Evolutionary conservation across 768 basidiomycete species (phyloP), one percentile per base, ranked within the genome.

Genomic region (Mycena latifolia): DNA sequence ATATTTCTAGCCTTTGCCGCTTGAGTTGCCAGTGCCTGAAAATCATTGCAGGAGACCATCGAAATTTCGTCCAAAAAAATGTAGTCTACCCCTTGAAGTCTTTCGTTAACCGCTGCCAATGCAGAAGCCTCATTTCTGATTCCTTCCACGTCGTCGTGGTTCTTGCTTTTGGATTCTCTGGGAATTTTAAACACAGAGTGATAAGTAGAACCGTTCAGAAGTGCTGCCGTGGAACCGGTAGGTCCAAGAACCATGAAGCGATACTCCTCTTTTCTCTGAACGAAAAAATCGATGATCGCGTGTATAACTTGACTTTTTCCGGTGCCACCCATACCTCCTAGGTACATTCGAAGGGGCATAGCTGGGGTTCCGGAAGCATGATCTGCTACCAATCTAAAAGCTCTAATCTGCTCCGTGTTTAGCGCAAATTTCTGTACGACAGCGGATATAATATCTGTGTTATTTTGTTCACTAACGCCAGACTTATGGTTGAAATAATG

Each of bases 51-150:
- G n/a, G n/a, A n/a, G n/a, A n/a, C n/a, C n/a, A 18, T 55, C 75
- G 77, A 79, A 0, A 79, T 60, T 41, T 80, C 78, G 70, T 80
- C 77, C 0, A 79, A 48, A 24, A 80, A 75, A 4, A 81, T 31
- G 58, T 74, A 77, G 7, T 77, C 69, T 39, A 76, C 66, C 52
- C 74, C 57, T 52, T 73, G 12, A 52, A 71, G 20, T 46, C 73
- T 24, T 11, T 70, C 48, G 11, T 57, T 48, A 0, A 72, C 47
- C 8, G 61, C 46, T 2, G 61, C 27, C 6, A 71, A 14, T 1
- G 35, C 12, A 0, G 20, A 35, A 0, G 0, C 51, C 3, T 33
- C 28, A 17, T 29, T 53, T n/a, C 22, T 47, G 11, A 41, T 66
- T 17, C 56, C 55, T 3, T 18, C 48, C 18, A 39, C 59, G 31